Base-by-base conservation (phyloP, 23 red algal genomes). In the Gracilariopsis chorda region DNA sequence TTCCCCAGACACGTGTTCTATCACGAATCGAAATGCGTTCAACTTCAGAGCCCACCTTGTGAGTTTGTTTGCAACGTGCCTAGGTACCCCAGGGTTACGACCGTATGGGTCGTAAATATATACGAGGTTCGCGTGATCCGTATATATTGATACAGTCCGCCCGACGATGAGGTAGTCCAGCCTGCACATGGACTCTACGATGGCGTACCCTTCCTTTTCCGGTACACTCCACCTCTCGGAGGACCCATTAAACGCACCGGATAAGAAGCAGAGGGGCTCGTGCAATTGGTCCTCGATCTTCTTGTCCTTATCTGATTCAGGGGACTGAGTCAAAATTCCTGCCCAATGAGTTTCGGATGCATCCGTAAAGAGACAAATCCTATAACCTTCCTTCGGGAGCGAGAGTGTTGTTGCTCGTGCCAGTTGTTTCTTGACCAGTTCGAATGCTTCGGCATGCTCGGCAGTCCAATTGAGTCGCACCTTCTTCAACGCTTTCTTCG, bases 201-300 rank as follows among this genome's bases (percentile, higher is more conserved):
- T 62, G 57, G 57, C 57, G 57, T 32, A 8, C 5, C 57, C 5
- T 62, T 62, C 57, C 57, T 62, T 62, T 32, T 14, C 57, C 57
- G 5, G 57, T 24, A 62, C 14, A 32, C 57, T 62, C 13, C 35
- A 62, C 35, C 57, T 62, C 35, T 62, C 14, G 14, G 57, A 24
- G 28, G 57, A 62, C 35, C 5, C 14, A 32, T 9, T 73, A 40
- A 73, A 73, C 67, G 67, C 8, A 7, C 75, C 75, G 27, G 41
- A 80, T 48, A 80, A 28, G 35, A 80, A 80, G 42, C 41, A 80
- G 6, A 80, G 37, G 25, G 75, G 75, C 39, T 80, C 75, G 75
- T 80, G 75, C 39, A 9, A 19, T 28, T 80, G 41, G 43, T 80
- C 75, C 56, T 80, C 75, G 8, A 80, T 80, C 42, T 45, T 4